Evolutionary conservation across 345 rosid species (phyloP), one percentile per base, ranked within the genome.

Genomic region (Carallia brachiata): DNA sequence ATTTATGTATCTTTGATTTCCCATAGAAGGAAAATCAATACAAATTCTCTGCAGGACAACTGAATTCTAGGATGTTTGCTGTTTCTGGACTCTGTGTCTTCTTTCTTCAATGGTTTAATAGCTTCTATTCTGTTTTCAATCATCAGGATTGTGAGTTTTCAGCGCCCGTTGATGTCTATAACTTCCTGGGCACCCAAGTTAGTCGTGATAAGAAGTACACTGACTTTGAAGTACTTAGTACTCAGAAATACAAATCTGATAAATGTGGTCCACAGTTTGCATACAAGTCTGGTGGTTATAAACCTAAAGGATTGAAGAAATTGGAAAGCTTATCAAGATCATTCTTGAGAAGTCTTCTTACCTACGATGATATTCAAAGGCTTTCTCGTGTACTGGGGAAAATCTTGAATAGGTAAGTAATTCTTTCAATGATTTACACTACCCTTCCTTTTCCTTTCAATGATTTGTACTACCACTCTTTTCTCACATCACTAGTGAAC

Each of bases 351-450:
- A 77, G 1, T 27, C 56, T 52, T 36, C 36, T 82, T 12, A 80
- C 90, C 0, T 75, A 82, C 70, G 61, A 82, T 58, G 88, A 92
- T 72, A 79, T 95, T 52, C 71, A 52, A 62, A 80, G 73, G 66
- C 86, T 92, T 61, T 82, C 87, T 13, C 77, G 55, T 39, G 36
- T 75, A 6, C 61, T 89, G 63, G 81, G 79, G 80, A 78, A 61
- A 15, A 87, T 95, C 70, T 80, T 95, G 32, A 30, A 81, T 78
- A 92, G 75, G 99, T 90, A 84, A 85, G 97, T 68, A 30, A 44
- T 10, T 64, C 19, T 61, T 68, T 56, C 28, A 50, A 36, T 40
- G 7, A 30, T 40, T 67, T 44, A 52, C 55, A 6, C 34, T 66
- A 36, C 50, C 36, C 50, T 30, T 67, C 36, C 7, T 34, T 53